phyloP scores from a whole-genome alignment of 257 asterid genomes.

The Solanum appendiculatum region DNA sequence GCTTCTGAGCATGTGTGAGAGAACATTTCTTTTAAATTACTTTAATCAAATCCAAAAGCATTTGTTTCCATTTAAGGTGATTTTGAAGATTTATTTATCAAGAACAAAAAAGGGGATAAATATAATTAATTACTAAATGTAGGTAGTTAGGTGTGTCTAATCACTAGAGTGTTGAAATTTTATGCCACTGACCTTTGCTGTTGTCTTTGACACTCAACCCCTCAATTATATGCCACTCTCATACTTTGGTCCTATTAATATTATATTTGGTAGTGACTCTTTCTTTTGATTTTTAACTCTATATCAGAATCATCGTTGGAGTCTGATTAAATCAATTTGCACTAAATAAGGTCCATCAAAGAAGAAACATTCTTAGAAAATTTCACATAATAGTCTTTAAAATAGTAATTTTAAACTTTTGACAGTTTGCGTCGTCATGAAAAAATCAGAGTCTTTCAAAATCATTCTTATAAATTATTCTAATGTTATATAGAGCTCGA shows the following conservation, averaged over 20 bases:
- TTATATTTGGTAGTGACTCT: neutral
- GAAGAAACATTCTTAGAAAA: fast-evolving
- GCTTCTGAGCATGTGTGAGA: neutral
- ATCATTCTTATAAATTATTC: neutral
- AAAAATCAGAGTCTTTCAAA: neutral
- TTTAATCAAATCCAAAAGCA: neutral
- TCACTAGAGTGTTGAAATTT: conserved; percentile 1
- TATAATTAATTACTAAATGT: neutral
- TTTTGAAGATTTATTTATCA: neutral
- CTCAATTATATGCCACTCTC: neutral
- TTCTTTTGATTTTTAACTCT: no score
- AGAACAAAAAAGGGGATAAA: neutral
- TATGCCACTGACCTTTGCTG: neutral
- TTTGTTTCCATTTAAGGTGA: neutral
- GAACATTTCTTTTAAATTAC: neutral
- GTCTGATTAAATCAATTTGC: fast-evolving
- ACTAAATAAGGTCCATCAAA: neutral
- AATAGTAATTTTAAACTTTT: neutral
- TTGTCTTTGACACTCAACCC: neutral
- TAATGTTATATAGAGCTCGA: neutral
- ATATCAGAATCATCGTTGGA: fast-evolving
- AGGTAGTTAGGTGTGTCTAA: conserved; percentile 15
- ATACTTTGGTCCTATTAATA: neutral
- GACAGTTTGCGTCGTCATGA: no score
- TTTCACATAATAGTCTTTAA: neutral